Conservation (phyloP, 192 early-diverging fungal genomes). For the Gamsiella multidivaricata region DNA sequence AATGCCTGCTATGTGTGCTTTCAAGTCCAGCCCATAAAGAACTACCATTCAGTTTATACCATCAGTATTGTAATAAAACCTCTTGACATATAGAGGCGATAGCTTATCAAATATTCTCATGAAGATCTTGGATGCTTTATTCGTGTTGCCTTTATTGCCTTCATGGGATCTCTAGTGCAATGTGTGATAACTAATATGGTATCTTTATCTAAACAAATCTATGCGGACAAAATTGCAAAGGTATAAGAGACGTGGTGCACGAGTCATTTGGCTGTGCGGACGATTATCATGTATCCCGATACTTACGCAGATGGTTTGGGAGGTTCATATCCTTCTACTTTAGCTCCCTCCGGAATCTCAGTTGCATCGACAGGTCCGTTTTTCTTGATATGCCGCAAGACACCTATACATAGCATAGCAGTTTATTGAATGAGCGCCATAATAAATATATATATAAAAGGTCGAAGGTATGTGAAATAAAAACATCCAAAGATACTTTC, state of each 20-base stretch:
- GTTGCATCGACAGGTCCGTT: slow-evolving; percentile 17
- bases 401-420: slow-evolving; percentile 13
- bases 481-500: neutral
- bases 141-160: no score
- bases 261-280: no score
- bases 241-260: neutral
- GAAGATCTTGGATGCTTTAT: no score
- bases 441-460: no score
- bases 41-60: neutral
- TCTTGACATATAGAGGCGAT: no score
- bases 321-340: slow-evolving; percentile 13
- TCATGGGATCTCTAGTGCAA: no score
- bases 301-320: slow-evolving; percentile 36
- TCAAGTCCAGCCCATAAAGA: neutral
- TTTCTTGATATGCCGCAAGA: slow-evolving; percentile 18
- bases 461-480: neutral
- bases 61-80: no score
- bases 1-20: slow-evolving; percentile 27
- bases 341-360: slow-evolving; percentile 22
- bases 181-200: neutral
- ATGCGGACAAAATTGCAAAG: neutral
- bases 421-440: no score
- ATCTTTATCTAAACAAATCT: neutral
- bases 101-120: no score
- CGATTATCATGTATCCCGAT: no score